These are phyloP conservation scores for Echinochloa phyllopogon DNA, from an alignment of 176 grass and related monocot genomes.

Conservation along the genomic window DNA sequence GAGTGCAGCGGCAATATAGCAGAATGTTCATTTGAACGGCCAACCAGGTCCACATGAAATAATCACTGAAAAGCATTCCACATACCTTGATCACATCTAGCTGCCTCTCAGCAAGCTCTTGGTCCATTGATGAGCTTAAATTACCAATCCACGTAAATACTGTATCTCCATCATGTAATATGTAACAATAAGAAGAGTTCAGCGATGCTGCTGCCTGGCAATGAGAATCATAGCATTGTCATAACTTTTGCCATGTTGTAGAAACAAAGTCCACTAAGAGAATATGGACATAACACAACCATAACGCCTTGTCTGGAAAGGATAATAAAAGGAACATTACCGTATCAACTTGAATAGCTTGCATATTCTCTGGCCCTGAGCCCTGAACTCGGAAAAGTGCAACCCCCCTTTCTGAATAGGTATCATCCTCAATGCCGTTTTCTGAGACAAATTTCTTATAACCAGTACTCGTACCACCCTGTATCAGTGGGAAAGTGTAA, in stretches of 20 bases:
- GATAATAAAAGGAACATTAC: constrained; percentile 51
- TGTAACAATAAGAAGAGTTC: constrained; percentile 97
- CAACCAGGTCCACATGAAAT: constrained; percentile 29
- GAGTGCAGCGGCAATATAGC: background rate
- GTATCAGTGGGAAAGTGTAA: constrained; percentile 32
- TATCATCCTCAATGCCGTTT: constrained; percentile 65
- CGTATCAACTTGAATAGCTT: constrained; percentile 99
- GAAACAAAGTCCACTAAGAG: constrained; percentile 20
- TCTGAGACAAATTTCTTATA: constrained; percentile 85
- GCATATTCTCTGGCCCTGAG: constrained; percentile 99
- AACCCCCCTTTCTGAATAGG: constrained; percentile 90
- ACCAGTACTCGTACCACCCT: constrained; percentile 90
- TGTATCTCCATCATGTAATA: constrained; percentile 88
- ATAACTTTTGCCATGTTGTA: background rate
- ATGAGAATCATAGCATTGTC: constrained; percentile 43
- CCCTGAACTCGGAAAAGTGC: constrained; percentile 94
- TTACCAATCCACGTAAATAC: constrained; percentile 96
- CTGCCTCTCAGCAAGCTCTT: constrained; percentile 96
- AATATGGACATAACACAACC: constrained; percentile 26
- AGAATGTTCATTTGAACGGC: constrained; percentile 23
- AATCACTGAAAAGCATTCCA: constrained; percentile 33
- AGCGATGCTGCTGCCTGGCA: constrained; percentile 83
- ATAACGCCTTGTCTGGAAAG: constrained; percentile 26
- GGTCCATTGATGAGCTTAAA: constrained; percentile 82
- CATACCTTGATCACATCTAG: constrained; percentile 96